A percentile compares a stretch with the other conserved stretches of the same genome.
phyloP scores from a whole-genome alignment of 768 basidiomycete species.

The Piloderma croceum region DNA sequence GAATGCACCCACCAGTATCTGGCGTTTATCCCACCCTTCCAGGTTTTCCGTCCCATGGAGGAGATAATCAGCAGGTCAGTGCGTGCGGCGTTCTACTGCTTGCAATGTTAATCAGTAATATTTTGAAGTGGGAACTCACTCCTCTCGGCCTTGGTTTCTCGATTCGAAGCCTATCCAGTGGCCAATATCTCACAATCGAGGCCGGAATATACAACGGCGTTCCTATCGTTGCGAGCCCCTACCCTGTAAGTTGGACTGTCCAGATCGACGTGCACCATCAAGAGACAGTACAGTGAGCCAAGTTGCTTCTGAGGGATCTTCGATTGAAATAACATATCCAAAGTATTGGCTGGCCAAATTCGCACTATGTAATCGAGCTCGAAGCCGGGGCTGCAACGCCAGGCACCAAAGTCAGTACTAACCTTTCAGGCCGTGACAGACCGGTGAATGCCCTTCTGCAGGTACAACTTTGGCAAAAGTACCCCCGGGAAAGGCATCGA shows the following conservation, averaged over 20 bases:
- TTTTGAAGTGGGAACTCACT: not conserved
- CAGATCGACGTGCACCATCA: constrained; percentile 11
- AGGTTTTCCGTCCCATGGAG: constrained; percentile 4
- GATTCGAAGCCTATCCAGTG: constrained; percentile 1
- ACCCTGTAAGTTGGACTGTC: constrained; percentile 19
- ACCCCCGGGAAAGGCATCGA: not conserved
- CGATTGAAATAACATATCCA: not conserved
- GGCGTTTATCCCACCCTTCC: not conserved
- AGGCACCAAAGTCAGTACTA: not conserved
- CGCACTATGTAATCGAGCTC: not conserved
- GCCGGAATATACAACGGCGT: constrained; percentile 10
- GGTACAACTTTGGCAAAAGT: not conserved
- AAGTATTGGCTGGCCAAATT: not conserved
- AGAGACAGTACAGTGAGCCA: constrained; percentile 5
- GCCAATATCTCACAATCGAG: constrained; percentile 16
- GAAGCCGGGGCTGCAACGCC: not conserved
- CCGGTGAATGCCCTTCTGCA: not conserved
- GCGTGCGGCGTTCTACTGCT: not conserved
- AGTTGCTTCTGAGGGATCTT: not conserved
- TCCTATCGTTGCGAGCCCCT: constrained; percentile 18
- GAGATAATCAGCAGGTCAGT: not conserved
- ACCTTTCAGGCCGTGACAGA: not conserved
- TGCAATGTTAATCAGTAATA: not conserved
- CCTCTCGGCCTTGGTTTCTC: not conserved
- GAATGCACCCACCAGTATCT: not conserved